Conservation (phyloP, 176 grass and related monocot species). For the Bothriochloa decipiens region DNA sequence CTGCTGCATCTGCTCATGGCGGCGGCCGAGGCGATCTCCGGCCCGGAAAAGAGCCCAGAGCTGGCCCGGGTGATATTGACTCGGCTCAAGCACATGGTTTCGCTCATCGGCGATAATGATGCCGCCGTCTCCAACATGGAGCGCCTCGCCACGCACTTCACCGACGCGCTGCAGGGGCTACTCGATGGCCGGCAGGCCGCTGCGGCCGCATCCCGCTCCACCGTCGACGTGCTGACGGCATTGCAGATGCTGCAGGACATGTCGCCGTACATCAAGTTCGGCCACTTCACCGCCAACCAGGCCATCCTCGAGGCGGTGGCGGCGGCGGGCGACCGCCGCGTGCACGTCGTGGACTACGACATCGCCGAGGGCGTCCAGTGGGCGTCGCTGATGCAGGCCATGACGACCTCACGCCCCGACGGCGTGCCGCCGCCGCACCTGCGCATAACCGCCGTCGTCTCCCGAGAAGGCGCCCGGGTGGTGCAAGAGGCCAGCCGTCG, state of each 20-base stretch:
- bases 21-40: conserved; percentile 68
- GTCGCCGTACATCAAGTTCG: conserved; percentile 91
- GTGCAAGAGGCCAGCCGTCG: conserved; percentile 61
- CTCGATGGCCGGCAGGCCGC: conserved; percentile 44
- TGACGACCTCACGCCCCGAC: conserved; percentile 49
- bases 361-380: conserved; percentile 82
- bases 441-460: conserved; percentile 66
- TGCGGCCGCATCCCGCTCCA: background rate
- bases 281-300: conserved; percentile 97
- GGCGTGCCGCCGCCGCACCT: conserved; percentile 60
- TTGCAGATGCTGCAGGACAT: conserved; percentile 91
- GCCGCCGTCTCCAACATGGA: conserved; percentile 60
- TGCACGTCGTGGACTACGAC: conserved; percentile 81
- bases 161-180: conserved; percentile 63
- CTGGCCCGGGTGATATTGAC: conserved; percentile 87
- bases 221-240: conserved; percentile 57
- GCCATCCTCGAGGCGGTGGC: conserved; percentile 88
- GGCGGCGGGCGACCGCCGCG: conserved; percentile 52
- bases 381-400: conserved; percentile 75
- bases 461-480: conserved; percentile 41
- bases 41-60: conserved; percentile 62
- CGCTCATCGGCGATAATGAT: conserved; percentile 30
- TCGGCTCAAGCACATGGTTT: conserved; percentile 86
- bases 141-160: conserved; percentile 73
- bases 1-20: conserved; percentile 71